Percentiles rank a stretch among this genome's conserved stretches.
Conservation (phyloP, 129 eudicot genomes). For the Tagetes patula region DNA sequence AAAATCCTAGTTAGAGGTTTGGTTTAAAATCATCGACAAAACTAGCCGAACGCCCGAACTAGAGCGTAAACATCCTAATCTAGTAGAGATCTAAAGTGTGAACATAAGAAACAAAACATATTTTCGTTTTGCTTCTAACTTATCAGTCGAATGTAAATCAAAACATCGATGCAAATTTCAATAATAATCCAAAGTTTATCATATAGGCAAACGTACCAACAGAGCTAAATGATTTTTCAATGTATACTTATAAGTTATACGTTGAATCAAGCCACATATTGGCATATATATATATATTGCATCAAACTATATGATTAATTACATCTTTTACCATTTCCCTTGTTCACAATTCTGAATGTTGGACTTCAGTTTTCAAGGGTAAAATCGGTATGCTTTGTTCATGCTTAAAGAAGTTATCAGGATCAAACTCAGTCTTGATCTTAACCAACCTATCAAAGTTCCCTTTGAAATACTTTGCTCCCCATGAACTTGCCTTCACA, state of each 20-base stretch:
- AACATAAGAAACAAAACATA: not conserved
- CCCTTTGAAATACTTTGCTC: constrained; percentile 27
- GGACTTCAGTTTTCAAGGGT: constrained; percentile 17
- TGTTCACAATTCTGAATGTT: constrained; percentile 1
- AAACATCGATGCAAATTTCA: not conserved
- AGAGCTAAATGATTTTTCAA: not conserved
- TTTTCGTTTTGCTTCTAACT: too few species aligned
- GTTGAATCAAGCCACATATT: not conserved
- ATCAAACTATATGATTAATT: not conserved
- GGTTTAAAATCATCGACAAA: not conserved
- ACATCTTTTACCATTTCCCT: constrained; percentile 12
- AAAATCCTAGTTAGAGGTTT: not conserved
- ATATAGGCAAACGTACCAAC: not conserved
- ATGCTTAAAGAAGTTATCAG: constrained; percentile 31
- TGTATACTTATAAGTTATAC: not conserved
- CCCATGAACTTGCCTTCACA: constrained; percentile 31
- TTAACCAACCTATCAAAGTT: constrained; percentile 30
- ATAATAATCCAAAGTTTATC: not conserved
- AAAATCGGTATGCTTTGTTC: constrained; percentile 31
- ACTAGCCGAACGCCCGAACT: too few species aligned
- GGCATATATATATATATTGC: not conserved
- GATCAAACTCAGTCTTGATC: constrained; percentile 31
- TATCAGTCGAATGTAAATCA: not conserved
- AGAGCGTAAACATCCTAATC: too few species aligned
- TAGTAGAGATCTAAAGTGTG: not conserved